Conservation (phyloP, 441 rosid genomes). For the Mallotus repandus region DNA sequence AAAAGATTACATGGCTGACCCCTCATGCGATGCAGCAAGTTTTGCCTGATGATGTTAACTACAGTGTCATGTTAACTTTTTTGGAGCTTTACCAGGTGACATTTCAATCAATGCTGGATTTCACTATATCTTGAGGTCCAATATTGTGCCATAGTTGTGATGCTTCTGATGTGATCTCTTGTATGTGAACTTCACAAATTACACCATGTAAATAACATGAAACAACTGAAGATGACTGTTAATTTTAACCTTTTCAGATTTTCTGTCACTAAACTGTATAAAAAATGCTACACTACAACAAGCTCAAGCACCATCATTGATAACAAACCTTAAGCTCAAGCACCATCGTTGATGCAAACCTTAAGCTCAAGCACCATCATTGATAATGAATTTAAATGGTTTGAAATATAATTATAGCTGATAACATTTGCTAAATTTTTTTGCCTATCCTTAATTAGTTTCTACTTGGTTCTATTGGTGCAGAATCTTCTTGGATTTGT, state of each 20-base stretch:
- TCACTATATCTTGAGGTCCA: background rate
- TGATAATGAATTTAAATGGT: background rate
- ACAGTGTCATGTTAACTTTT: conserved; percentile 71
- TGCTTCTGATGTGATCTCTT: conserved; percentile 1
- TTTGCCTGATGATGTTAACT: conserved; percentile 86
- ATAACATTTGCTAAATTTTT: background rate
- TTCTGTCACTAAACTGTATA: background rate
- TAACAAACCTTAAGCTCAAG: background rate
- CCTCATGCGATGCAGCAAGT: conserved; percentile 95
- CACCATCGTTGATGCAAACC: background rate
- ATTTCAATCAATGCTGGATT: background rate
- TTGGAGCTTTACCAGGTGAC: conserved; percentile 90
- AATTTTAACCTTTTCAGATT: background rate
- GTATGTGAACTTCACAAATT: background rate
- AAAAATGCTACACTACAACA: background rate
- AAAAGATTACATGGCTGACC: conserved; percentile 88
- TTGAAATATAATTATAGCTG: background rate
- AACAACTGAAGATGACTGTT: background rate
- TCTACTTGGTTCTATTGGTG: conserved; percentile 24
- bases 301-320: background rate
- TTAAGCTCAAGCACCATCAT: background rate
- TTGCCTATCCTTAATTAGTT: background rate
- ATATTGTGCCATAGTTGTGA: background rate
- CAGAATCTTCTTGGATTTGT: conserved; percentile 88
- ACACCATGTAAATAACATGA: background rate